Evolutionary conservation across 2,329 filamentous ascomycete species (phyloP), one percentile per base, ranked within the genome.

Genomic region (Ramularia collo-cygni): DNA sequence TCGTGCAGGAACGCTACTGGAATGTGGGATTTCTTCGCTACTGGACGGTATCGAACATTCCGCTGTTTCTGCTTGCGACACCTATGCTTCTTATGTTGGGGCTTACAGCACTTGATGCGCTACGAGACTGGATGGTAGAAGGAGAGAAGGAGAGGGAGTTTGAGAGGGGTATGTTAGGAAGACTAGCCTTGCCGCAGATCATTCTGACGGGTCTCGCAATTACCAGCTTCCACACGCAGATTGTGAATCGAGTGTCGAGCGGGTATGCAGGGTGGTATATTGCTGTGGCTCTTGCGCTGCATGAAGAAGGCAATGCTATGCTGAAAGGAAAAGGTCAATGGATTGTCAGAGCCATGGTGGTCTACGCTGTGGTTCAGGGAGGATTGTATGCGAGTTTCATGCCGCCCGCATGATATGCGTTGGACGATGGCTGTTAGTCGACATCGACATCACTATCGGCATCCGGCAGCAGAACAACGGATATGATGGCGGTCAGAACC

Each of bases 1-100:
- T 84, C 70, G 90, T 96, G 2, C 92, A 98, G 60, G 72, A 73
- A 32, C 71, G 85, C 55, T 96, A 98, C 64, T 98, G 92, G 92
- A 81, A 90, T 54, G 79, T 84, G 37, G 92, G 92, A 0, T 83
- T 94, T 51, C 74, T 96, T 37, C 76, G 76, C 43, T 98, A 98
- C 67, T 98, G 92, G 92, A 94, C 81, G 0, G 48, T 82, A 1
- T 78, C 82, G 4, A 95, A 98, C 57, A 58, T 92, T 8, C 92
- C 92, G 0, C 73, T 98, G 2, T 98, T 98, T 64, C 55, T 89
- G 15, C 74, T 98, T 8, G 89, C 89, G 1, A 64, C 76, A 0
- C 92, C 92, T 1, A 83, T 90, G 71, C 68, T 95, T 36, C 67
- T 67, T 26, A 60, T 95, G 7, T 64, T 94, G 47, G 59, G 77